Base-by-base conservation (phyloP, 768 basidiomycete genomes). In the Suillus weaverae region DNA sequence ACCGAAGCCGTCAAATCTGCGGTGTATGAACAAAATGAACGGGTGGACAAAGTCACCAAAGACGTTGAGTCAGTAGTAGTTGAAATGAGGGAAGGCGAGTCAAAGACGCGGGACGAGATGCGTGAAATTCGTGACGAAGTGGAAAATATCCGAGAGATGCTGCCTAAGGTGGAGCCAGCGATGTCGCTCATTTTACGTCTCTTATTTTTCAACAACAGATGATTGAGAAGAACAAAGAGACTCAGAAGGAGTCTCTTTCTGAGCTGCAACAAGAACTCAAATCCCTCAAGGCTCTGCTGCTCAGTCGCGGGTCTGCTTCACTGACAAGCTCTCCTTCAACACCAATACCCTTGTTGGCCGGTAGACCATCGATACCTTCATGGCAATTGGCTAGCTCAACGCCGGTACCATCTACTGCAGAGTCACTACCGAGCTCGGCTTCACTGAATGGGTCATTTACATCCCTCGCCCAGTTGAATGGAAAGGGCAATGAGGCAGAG, bases 191-290 rank as follows among this genome's bases (percentile, higher is more conserved):
- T 44, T 55, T 59, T 13, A 35, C 65, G 36, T 39, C 44, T n/a
- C 48, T 65, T 32, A 60, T 38, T 64, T 55, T 16, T 39, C 32
- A 38, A 32, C 44, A 61, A n/a, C 67, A 99, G 96, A 93, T 98
- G 92, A 90, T 97, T 61, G 94, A 97, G 63, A 95, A 93, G 79
- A 93, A 90, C 73, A 92, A 94, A 74, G 90, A 94, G 62, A 84
- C 86, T 16, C 95, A 97, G 76, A 84, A 86, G 26, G 87, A 90
- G 65, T 92, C 94, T 1, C 82, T 98, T 16, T 79, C 84, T 61
- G 97, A 98, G 70, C 82, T 99, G 14, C 95, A 97, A 70, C 89
- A 94, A 69, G 97, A 99, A 73, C 84, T 99, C 71, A 95, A 95
- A 72, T 98, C 96, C 0, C 81, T 99, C 66, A 98, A 98, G 75